Evolutionary conservation across 108 stramenopile species (phyloP).

Genomic region (Fragilaria crotonensis): DNA sequence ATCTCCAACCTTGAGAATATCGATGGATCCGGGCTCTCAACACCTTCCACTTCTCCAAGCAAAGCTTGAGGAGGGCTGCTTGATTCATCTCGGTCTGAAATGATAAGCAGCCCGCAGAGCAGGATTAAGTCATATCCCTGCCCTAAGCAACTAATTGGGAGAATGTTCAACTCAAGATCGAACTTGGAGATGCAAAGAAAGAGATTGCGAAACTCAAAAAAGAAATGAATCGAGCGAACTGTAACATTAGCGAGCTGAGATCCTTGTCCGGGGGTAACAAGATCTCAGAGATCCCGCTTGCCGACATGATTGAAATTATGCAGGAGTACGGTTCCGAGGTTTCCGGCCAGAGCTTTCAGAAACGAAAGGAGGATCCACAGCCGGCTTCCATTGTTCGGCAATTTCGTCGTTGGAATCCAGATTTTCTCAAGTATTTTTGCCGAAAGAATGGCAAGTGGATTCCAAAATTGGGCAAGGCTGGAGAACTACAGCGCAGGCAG

Average conservation of each 20-base stretch:
- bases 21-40: background rate
- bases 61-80: background rate
- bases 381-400: conserved; percentile 44
- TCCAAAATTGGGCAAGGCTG: conserved; percentile 38
- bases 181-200: background rate
- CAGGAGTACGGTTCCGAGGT: conserved; percentile 49
- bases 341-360: conserved; percentile 29
- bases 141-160: background rate
- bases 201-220: background rate
- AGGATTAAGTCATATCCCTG: too few relatives aligned
- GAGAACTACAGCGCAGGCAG: conserved; percentile 29
- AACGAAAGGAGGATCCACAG: conserved; percentile 20
- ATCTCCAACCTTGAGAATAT: background rate
- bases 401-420: conserved; percentile 54
- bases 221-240: background rate
- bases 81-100: background rate
- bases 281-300: background rate
- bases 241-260: background rate
- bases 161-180: background rate
- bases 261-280: background rate
- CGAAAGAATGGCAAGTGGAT: conserved; percentile 41
- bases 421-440: conserved; percentile 36
- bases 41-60: background rate
- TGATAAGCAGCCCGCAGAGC: too few relatives aligned
- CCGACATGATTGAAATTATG: conserved; percentile 47